Evolutionary conservation across 1,284 basidiomycete species (phyloP), one percentile per base, ranked within the genome.

Genomic region (Rhodotorula sp.): DNA sequence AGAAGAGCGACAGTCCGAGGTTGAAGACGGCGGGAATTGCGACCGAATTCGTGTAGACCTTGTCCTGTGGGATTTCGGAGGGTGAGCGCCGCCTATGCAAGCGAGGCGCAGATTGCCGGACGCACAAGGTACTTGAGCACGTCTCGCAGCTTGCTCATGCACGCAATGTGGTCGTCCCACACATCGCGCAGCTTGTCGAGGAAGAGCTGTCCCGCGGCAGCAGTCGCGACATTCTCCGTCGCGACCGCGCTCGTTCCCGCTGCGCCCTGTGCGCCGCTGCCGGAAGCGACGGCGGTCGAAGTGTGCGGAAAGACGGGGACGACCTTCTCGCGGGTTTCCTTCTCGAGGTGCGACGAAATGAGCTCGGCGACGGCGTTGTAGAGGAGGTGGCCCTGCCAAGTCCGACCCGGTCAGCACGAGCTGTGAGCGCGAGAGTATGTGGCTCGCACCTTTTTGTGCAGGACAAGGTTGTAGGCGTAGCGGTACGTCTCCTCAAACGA

Each of bases 91-190:
- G 44, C 4, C 9, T 10, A 7, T 19, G n/a, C 14, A 19, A 27
- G 23, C 2, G n/a, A n/a, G n/a, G n/a, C n/a, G n/a, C n/a, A n/a
- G n/a, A n/a, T n/a, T n/a, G n/a, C n/a, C n/a, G n/a, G n/a, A 80
- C 88, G 77, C 77, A 95, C 96, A 91, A 99, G 96, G 81, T 99
- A 99, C 80, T 92, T 93, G 76, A 99, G 85, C 49, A 99, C 88
- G 80, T 95, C 93, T 52, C 90, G 88, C 69, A 99, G 82, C 80
- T 95, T 93, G 56, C 87, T 85, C 91, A 98, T 93, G 81, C 90
- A 93, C 19, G 89, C 88, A 10, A 86, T 89, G 81, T 99, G 96
- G 80, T 98, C 94, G 72, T 96, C 91, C 96, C 97, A 99, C 3
- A 96, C 90, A 21, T 64, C 73, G 44, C 55, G 59, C 46, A 73